Percentiles rank a stretch among this genome's conserved stretches.
Conservation (phyloP, 208 protist genomes). For the Crithidia expoeki region DNA sequence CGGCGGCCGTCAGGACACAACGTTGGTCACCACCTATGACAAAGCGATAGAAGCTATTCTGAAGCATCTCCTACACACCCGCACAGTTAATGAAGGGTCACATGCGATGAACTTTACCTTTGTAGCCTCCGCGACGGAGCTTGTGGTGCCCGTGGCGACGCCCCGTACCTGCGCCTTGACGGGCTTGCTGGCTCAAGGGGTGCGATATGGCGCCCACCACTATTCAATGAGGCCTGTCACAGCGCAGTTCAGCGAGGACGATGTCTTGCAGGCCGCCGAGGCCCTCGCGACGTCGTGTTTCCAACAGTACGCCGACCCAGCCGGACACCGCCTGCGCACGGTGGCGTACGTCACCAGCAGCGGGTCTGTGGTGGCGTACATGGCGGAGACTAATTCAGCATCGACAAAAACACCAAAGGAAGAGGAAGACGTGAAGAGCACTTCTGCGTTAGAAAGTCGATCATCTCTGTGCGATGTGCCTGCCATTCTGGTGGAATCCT, state of each 20-base stretch:
- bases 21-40: conserved; percentile 31
- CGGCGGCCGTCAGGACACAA: conserved; percentile 13
- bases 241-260: conserved; percentile 19
- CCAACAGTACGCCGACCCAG: conserved; percentile 34
- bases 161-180: conserved; percentile 33
- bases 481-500: conserved; percentile 33
- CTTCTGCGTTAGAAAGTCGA: too few relatives aligned
- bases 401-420: not conserved
- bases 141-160: conserved; percentile 22
- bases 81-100: conserved; percentile 11
- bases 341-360: conserved; percentile 24
- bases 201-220: conserved; percentile 37
- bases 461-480: conserved; percentile 31
- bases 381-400: not conserved
- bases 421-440: not conserved
- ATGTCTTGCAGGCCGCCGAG: conserved; percentile 42
- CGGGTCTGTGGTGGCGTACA: conserved; percentile 15
- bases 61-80: conserved; percentile 31
- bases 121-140: conserved; percentile 19
- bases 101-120: conserved; percentile 42
- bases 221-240: conserved; percentile 3
- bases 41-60: conserved; percentile 21
- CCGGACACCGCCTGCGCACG: conserved; percentile 11
- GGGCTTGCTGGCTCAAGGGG: conserved; percentile 31
- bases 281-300: conserved; percentile 52